Evolutionary conservation across 1,139 yeast genomes (phyloP).

Genomic region (Blastobotrys buckinghamii): DNA sequence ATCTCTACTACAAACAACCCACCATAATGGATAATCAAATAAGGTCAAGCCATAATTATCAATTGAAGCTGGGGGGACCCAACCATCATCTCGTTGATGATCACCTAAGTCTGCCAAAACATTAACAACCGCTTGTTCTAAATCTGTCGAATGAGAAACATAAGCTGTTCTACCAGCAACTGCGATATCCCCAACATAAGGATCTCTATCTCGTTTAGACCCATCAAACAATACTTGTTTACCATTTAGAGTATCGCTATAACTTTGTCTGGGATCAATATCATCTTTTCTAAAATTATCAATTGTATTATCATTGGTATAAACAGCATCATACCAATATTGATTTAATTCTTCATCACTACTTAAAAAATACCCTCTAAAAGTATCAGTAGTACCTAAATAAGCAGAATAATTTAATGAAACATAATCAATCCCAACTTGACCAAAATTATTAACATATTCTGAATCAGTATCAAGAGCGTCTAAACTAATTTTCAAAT

Average conservation of each 20-base stretch:
- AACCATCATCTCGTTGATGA: conserved; percentile 2
- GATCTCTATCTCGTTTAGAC: conserved; percentile 3
- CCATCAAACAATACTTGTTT: conserved; percentile 2
- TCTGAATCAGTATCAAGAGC: not conserved
- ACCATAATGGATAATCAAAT: conserved; percentile 4
- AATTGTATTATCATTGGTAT: conserved; percentile 1
- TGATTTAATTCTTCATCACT: not conserved
- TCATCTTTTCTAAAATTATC: not conserved
- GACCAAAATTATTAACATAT: not conserved
- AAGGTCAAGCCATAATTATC: not conserved
- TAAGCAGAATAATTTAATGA: not conserved
- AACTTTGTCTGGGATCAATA: not conserved
- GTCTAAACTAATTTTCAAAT: not conserved
- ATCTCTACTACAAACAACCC: not conserved
- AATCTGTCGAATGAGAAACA: not conserved
- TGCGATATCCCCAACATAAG: conserved; percentile 4
- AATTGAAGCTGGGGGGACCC: conserved; percentile 2
- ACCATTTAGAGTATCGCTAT: not conserved
- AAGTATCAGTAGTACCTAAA: not conserved
- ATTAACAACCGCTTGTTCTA: not conserved
- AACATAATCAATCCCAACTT: conserved; percentile 1
- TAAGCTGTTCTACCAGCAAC: conserved; percentile 1
- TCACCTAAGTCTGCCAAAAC: conserved; percentile 1
- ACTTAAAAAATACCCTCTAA: not conserved
- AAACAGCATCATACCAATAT: conserved; percentile 3